phyloP scores from a whole-genome alignment of 164 flowering plant genomes.

The Hamamelis virginiana region DNA sequence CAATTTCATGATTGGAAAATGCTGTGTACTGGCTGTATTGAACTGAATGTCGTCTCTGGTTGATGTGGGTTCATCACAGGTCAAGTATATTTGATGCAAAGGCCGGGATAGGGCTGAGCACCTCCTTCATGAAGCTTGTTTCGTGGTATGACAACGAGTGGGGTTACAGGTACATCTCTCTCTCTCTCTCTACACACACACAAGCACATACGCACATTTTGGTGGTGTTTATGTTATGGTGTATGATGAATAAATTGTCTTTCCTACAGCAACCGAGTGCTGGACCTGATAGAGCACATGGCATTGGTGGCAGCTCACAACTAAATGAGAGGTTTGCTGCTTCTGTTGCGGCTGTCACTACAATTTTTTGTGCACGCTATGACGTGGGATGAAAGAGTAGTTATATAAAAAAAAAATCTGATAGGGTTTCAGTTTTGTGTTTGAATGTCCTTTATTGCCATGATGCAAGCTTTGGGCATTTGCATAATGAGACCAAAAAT shows the following conservation, averaged over 20 bases:
- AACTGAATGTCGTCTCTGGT: too few relatives aligned
- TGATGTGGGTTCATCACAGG: constrained; percentile 28
- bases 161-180: constrained; percentile 84
- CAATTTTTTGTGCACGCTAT: neutral
- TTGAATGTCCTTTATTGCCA: constrained; percentile 1
- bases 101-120: constrained; percentile 87
- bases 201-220: neutral
- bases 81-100: constrained; percentile 96
- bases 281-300: constrained; percentile 80
- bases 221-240: neutral
- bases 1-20: too few relatives aligned
- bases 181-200: constrained; percentile 1
- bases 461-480: neutral
- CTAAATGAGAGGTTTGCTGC: neutral
- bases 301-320: constrained; percentile 56
- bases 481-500: neutral
- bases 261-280: constrained; percentile 63
- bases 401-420: neutral
- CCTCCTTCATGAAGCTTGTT: constrained; percentile 84
- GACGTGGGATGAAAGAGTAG: constrained; percentile 8
- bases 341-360: neutral
- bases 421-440: neutral
- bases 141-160: constrained; percentile 98
- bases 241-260: neutral
- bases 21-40: too few relatives aligned